phyloP scores from a whole-genome alignment of 768 basidiomycete species.

The Lenzites betulinus region DNA sequence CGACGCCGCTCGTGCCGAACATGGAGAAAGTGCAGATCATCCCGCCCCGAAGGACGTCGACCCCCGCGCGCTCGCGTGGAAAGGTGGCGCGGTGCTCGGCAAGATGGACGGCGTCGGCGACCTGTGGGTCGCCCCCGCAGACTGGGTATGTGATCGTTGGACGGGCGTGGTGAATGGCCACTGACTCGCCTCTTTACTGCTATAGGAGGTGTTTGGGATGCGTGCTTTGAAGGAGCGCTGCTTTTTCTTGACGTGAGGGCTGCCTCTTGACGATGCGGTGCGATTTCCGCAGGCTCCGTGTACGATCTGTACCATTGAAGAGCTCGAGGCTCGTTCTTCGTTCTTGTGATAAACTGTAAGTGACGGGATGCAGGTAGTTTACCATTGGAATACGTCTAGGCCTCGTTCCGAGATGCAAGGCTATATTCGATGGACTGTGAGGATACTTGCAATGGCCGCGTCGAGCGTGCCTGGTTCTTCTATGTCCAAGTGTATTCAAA shows the following conservation, averaged over 20 bases:
- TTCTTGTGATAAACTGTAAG: no score
- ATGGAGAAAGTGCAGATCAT: slow-evolving; percentile 92
- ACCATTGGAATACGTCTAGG: not conserved
- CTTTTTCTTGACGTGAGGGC: slow-evolving; percentile 61
- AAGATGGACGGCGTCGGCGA: slow-evolving; percentile 91
- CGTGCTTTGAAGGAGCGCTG: slow-evolving; percentile 81
- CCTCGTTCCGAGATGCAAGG: no score
- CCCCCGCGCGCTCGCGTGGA: slow-evolving; percentile 89
- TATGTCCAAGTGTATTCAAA: no score
- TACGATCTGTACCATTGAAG: no score
- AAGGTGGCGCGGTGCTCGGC: slow-evolving; percentile 88
- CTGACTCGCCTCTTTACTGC: not conserved
- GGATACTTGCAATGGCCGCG: no score
- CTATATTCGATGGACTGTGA: no score
- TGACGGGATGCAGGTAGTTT: not conserved
- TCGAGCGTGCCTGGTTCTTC: not conserved
- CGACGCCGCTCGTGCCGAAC: slow-evolving; percentile 76
- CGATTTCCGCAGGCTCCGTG: not conserved
- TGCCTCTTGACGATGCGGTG: not conserved
- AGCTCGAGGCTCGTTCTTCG: no score
- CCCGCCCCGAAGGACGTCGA: slow-evolving; percentile 94
- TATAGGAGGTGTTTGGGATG: slow-evolving; percentile 75
- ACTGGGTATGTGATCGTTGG: slow-evolving; percentile 67
- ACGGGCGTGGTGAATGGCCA: not conserved
- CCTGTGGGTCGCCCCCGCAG: slow-evolving; percentile 82